A percentile compares a stretch with the other conserved stretches of the same genome.
These are phyloP conservation scores for Boletus reticuloceps DNA, from an alignment of 768 basidiomycete genomes.

Conservation along the genomic window DNA sequence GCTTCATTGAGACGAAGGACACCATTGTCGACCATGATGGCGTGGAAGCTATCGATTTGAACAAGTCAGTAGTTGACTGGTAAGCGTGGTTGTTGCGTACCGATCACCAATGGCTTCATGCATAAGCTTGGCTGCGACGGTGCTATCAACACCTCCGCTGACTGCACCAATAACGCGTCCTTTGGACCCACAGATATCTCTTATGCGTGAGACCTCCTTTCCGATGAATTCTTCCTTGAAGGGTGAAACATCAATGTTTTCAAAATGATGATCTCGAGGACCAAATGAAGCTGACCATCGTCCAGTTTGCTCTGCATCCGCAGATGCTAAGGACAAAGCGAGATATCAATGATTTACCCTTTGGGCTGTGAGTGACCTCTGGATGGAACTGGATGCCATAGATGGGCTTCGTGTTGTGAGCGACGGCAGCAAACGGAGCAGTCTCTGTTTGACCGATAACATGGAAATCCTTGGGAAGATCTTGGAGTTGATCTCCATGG, in stretches of 20 bases:
- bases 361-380: slow-evolving; percentile 92
- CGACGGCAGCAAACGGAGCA: slow-evolving; percentile 91
- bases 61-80: neutral
- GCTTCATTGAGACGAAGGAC: slow-evolving; percentile 92
- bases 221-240: slow-evolving; percentile 92
- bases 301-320: slow-evolving; percentile 80
- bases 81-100: slow-evolving; percentile 38
- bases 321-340: slow-evolving; percentile 86
- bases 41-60: slow-evolving; percentile 73
- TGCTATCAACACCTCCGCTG: slow-evolving; percentile 95
- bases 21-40: slow-evolving; percentile 99
- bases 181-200: slow-evolving; percentile 88
- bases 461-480: slow-evolving; percentile 79
- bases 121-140: slow-evolving; percentile 98
- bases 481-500: slow-evolving; percentile 91
- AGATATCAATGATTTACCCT: slow-evolving; percentile 85
- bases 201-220: slow-evolving; percentile 92
- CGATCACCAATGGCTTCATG: slow-evolving; percentile 98
- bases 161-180: slow-evolving; percentile 98
- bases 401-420: slow-evolving; percentile 83
- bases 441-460: slow-evolving; percentile 83
- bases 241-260: neutral
- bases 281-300: slow-evolving; percentile 64
- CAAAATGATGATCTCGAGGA: slow-evolving; percentile 3
- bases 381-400: slow-evolving; percentile 99